Base-by-base conservation (phyloP, 768 basidiomycete genomes). In the Lentinula guzmanii region DNA sequence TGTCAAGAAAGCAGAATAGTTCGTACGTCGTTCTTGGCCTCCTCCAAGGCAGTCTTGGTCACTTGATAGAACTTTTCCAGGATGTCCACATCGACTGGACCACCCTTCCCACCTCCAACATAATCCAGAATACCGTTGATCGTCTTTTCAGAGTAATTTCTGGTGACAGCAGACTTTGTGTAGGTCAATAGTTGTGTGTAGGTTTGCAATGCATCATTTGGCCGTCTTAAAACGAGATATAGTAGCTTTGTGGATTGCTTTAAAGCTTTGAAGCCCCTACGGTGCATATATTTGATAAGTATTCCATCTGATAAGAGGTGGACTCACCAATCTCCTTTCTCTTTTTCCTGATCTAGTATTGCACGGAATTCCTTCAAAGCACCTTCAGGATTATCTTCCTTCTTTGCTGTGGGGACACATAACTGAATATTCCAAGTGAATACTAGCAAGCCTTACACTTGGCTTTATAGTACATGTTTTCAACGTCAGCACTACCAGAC, bases 81-180 rank as follows among this genome's bases (percentile, higher is more conserved):
- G 8, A 95, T 84, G 62, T 91, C 90, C 9, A 97, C 90, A 62
- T 90, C 89, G 4, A 91, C 83, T 2, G 77, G 77, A 2, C 89
- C 91, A 18, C 89, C 86, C 71, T 90, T 90, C 53, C 89, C 85
- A 52, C 95, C 95, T 10, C 95, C 95, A 43, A 98, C 97, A 67
- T 98, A 98, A 72, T 99, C 97, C 65, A 99, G 79, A 65, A 99
- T 97, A 60, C 92, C 91, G 71, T 99, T 99, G 79, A 99, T 99
- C 16, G 92, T 90, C 79, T 98, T 99, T 74, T 99, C 97, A 10
- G 96, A 95, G 69, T 96, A 93, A 71, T 96, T 96, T 35, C 94
- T 85, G 3, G 95, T 97, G 18, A 97, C 93, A 2, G 93, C 91
- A 13, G 91, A 93, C 72, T 96, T 98, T 11, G 95, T 98, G 74